Base-by-base conservation (phyloP, 495 filamentous ascomycete species). In the Friedmanniomyces endolithicus region DNA sequence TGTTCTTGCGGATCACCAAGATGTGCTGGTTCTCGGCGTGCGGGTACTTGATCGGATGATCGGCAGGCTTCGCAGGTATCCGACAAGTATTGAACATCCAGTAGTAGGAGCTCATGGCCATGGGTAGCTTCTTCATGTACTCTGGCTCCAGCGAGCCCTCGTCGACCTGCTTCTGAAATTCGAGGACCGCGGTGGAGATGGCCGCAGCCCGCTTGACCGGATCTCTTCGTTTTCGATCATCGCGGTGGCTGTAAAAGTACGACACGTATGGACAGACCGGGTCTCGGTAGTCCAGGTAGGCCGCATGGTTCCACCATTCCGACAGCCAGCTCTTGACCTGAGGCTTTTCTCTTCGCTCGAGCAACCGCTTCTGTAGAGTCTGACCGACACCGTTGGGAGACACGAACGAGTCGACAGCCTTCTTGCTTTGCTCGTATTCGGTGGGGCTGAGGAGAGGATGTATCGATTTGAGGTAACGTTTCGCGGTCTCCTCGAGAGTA, bases 81-180 rank as follows among this genome's bases (percentile, higher is more conserved):
- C 94, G 84, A 72, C 83, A 87, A 68, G 77, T 75, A 70, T 99
- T 96, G 79, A 99, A 99, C 94, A 99, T 97, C 81, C 84, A 99
- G 74, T 95, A 76, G 75, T 96, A 96, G 55, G 84, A 86, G 77
- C 85, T 86, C 94, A 97, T 97, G 70, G 88, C 90, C 66, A 96
- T 87, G 51, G 94, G 94, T 55, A 86, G 78, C 71, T 85, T 84
- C 71, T 88, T 88, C 88, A 97, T 94, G 74, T 95, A 96, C 72
- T 99, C 94, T 11, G 94, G 94, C 73, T 99, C 94, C 49, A 99
- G 75, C 2, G 80, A 81, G 52, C 82, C 83, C 24, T 67, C 67
- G 64, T 95, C 94, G 1, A 97, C 92, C 71, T 88, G 80, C 67
- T 83, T 83, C 78, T 95, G 94, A 79, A 99, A 97, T 66, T 90